phyloP scores from a whole-genome alignment of 1,139 yeast species.

The Suhomyces wounanorum region DNA sequence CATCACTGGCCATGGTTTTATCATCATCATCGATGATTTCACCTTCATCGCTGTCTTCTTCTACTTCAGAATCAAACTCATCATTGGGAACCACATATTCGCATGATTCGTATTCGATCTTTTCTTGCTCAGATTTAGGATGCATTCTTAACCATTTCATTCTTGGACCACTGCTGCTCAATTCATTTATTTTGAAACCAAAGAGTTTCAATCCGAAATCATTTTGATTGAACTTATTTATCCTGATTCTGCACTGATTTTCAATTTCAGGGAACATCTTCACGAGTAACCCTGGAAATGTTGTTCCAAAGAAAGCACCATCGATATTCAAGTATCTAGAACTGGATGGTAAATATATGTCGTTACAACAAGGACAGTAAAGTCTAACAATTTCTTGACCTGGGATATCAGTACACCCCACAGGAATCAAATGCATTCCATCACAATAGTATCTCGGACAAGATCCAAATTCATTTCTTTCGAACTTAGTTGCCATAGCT shows the following conservation, averaged over 20 bases:
- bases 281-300: slow-evolving; percentile 89
- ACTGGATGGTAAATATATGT: slow-evolving; percentile 82
- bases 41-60: slow-evolving; percentile 30
- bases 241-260: slow-evolving; percentile 52
- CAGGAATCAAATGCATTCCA: slow-evolving; percentile 89
- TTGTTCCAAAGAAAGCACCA: slow-evolving; percentile 96
- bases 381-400: slow-evolving; percentile 90
- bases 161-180: slow-evolving; percentile 80
- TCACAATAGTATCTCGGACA: slow-evolving; percentile 92
- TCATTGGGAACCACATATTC: slow-evolving; percentile 55
- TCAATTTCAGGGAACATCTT: slow-evolving; percentile 85
- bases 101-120: slow-evolving; percentile 60
- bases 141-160: slow-evolving; percentile 91
- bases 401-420: slow-evolving; percentile 87
- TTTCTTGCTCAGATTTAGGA: slow-evolving; percentile 62
- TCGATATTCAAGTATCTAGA: slow-evolving; percentile 85
- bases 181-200: slow-evolving; percentile 82
- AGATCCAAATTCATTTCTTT: slow-evolving; percentile 82
- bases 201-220: slow-evolving; percentile 75
- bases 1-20: slow-evolving; percentile 52
- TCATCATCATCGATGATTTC: slow-evolving; percentile 35
- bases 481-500: slow-evolving; percentile 95
- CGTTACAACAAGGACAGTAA: slow-evolving; percentile 93
- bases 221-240: slow-evolving; percentile 53
- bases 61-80: slow-evolving; percentile 20